These are phyloP conservation scores for Hypoxylon lenormandii DNA, from an alignment of 495 filamentous ascomycete species.

Conservation along the genomic window DNA sequence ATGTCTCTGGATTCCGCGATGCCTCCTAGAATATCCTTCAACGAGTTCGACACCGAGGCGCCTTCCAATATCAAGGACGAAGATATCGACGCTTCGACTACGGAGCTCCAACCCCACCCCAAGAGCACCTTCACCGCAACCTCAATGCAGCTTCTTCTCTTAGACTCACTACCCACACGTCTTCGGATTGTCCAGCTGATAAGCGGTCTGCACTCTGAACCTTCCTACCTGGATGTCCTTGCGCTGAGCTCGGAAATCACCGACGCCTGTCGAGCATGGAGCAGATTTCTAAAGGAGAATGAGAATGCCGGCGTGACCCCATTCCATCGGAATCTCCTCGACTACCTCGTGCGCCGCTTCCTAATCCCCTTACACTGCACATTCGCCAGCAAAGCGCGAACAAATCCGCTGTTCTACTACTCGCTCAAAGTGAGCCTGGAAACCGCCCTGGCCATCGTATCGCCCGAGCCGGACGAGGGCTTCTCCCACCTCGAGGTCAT, in stretches of 20 bases:
- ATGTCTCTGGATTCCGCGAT: slow-evolving; percentile 68
- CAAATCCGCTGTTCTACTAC: slow-evolving; percentile 66
- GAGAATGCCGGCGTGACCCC: slow-evolving; percentile 35
- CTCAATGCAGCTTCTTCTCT: slow-evolving; percentile 65
- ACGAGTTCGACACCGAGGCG: slow-evolving; percentile 66
- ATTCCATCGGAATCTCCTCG: slow-evolving; percentile 53
- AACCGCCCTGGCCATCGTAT: slow-evolving; percentile 62
- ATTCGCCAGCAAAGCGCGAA: slow-evolving; percentile 62
- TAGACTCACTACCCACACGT: slow-evolving; percentile 62
- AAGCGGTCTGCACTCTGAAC: slow-evolving; percentile 62
- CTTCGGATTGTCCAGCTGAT: slow-evolving; percentile 63
- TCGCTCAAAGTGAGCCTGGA: slow-evolving; percentile 69
- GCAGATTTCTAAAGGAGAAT: slow-evolving; percentile 34
- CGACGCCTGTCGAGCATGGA: slow-evolving; percentile 53
- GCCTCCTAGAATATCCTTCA: slow-evolving; percentile 61
- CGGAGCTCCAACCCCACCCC: slow-evolving; percentile 50
- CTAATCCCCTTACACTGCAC: slow-evolving; percentile 66
- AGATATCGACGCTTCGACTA: slow-evolving; percentile 63
- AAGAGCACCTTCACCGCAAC: slow-evolving; percentile 59
- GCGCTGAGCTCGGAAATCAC: slow-evolving; percentile 59
- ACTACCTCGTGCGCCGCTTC: slow-evolving; percentile 64
- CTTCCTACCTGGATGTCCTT: slow-evolving; percentile 66
- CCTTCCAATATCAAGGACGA: slow-evolving; percentile 70
- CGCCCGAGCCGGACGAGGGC: slow-evolving; percentile 55
- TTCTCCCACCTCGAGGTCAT: slow-evolving; percentile 57